These are phyloP conservation scores for Artemisia tridentata DNA, from an alignment of 129 eudicot genomes.

Conservation along the genomic window DNA sequence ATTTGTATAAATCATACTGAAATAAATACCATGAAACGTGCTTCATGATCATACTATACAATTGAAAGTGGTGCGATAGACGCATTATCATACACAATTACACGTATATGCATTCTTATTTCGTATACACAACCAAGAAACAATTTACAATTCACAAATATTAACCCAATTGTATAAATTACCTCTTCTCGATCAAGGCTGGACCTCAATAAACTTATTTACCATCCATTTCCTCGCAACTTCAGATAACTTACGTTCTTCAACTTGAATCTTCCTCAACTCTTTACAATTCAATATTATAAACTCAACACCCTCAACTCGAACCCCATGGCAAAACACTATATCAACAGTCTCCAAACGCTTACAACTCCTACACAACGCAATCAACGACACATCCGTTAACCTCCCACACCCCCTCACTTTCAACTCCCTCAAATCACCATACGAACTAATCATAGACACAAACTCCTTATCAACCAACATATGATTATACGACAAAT, in stretches of 20 bases:
- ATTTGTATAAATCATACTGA: not conserved
- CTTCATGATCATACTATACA: conserved; percentile 7
- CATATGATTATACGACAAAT: conserved; percentile 60
- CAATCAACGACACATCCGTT: conserved; percentile 33
- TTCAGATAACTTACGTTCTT: conserved; percentile 51
- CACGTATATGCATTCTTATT: conserved; percentile 20
- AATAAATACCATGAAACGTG: not conserved
- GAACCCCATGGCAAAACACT: conserved; percentile 47
- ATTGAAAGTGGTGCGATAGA: not conserved
- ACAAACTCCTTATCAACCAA: conserved; percentile 58
- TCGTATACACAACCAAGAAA: conserved; percentile 13
- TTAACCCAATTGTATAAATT: conserved; percentile 6
- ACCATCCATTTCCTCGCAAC: conserved; percentile 40
- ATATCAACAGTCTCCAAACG: conserved; percentile 56
- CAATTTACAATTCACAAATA: conserved; percentile 13
- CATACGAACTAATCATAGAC: conserved; percentile 60
- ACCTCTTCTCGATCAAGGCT: conserved; percentile 19
- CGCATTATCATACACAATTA: conserved; percentile 2
- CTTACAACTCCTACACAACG: conserved; percentile 58
- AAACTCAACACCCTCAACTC: conserved; percentile 47
- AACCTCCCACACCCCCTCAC: conserved; percentile 59
- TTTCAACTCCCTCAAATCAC: conserved; percentile 40
- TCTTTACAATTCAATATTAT: conserved; percentile 35
- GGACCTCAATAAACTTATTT: conserved; percentile 42
- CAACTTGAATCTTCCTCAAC: conserved; percentile 52